Conservation (phyloP, 768 basidiomycete species). For the Mycena galericulata region DNA sequence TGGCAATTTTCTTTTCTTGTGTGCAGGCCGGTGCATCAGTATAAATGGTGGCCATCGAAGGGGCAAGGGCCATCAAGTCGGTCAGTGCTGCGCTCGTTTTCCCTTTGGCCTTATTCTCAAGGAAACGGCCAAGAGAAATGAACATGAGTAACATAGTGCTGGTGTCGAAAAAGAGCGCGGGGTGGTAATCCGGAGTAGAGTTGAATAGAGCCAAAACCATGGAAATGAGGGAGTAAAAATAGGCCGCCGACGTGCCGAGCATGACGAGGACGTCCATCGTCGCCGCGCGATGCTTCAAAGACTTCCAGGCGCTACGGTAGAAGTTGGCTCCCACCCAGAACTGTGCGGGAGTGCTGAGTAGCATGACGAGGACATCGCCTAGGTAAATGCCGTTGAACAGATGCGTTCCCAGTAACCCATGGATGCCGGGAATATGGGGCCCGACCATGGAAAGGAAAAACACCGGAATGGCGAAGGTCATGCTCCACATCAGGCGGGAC, state of each 20-base stretch:
- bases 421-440: conserved; percentile 73
- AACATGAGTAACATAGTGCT: conserved; percentile 99
- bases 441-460: conserved; percentile 93
- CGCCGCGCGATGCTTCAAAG: conserved; percentile 87
- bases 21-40: conserved; percentile 85
- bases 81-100: conserved; percentile 97
- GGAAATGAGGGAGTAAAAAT: conserved; percentile 84
- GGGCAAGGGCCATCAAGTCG: conserved; percentile 94
- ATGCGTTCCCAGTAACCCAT: conserved; percentile 59
- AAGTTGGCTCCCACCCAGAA: conserved; percentile 92
- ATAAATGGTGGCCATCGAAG: conserved; percentile 96
- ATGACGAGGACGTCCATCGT: conserved; percentile 99
- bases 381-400: conserved; percentile 80
- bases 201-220: conserved; percentile 77
- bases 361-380: conserved; percentile 80
- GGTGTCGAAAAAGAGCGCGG: conserved; percentile 96
- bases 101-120: conserved; percentile 97
- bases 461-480: conserved; percentile 90
- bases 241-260: conserved; percentile 94
- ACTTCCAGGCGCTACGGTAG: conserved; percentile 91
- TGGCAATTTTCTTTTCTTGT: conserved; percentile 90
- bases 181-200: conserved; percentile 74
- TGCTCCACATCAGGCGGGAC: conserved; percentile 76
- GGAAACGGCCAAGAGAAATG: conserved; percentile 93
- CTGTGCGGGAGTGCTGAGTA: conserved; percentile 91